Conservation (phyloP, 208 protist genomes). For the Trypanosoma grayi region DNA sequence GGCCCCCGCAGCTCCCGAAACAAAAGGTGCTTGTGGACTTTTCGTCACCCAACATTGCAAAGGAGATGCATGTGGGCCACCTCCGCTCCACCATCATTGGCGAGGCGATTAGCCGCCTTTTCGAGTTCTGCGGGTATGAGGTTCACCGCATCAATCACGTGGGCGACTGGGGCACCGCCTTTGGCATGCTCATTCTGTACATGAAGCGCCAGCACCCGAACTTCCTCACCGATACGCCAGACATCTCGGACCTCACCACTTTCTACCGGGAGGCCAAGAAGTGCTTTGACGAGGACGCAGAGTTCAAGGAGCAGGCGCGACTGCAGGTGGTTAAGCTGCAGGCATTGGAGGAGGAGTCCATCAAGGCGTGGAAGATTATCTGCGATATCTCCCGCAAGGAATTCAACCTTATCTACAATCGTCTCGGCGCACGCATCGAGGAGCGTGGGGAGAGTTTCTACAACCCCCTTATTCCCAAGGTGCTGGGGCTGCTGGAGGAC, state of each 20-base stretch:
- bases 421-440: slow-evolving; percentile 81
- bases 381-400: slow-evolving; percentile 92
- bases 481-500: slow-evolving; percentile 79
- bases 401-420: slow-evolving; percentile 93
- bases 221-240: slow-evolving; percentile 80
- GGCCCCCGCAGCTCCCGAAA: slow-evolving; percentile 55
- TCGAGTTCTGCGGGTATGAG: slow-evolving; percentile 94
- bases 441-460: slow-evolving; percentile 97
- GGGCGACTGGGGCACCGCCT: slow-evolving; percentile 98
- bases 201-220: slow-evolving; percentile 93
- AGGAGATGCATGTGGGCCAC: slow-evolving; percentile 99
- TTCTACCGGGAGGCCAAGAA: slow-evolving; percentile 96
- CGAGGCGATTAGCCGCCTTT: slow-evolving; percentile 91
- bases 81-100: slow-evolving; percentile 98
- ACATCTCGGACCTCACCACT: slow-evolving; percentile 92
- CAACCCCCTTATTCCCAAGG: slow-evolving; percentile 89
- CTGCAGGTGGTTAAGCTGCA: slow-evolving; percentile 93
- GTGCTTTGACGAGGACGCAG: slow-evolving; percentile 91
- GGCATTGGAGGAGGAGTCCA: slow-evolving; percentile 68
- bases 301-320: slow-evolving; percentile 92
- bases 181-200: slow-evolving; percentile 98
- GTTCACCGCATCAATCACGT: slow-evolving; percentile 97
- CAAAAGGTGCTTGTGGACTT: slow-evolving; percentile 95
- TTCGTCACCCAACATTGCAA: slow-evolving; percentile 98
- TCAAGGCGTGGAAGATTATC: slow-evolving; percentile 91